Base-by-base conservation (phyloP, 495 filamentous ascomycete species). In the Trypethelium eluteriae region DNA sequence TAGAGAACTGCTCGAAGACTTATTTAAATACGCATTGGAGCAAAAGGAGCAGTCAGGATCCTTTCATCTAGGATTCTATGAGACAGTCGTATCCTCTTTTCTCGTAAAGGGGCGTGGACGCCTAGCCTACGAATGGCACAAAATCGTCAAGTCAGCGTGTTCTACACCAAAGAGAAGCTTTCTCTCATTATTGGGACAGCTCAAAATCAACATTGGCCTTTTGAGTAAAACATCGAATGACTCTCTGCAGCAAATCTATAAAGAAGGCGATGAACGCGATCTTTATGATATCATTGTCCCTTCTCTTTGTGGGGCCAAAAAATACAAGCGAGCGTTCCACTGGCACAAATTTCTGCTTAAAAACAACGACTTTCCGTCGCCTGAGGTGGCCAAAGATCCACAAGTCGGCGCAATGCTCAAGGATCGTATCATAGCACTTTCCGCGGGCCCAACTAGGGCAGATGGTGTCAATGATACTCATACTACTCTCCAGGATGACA, bases 211-310 rank as follows among this genome's bases (percentile, higher is more conserved):
- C 36, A 11, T 18, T 34, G 53, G 5, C 18, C 49, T 14, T 35
- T 14, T 59, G 53, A 59, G 53, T 18, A 34, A 32, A 10, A 7
- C 7, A 9, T 59, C 53, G 32, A 34, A 59, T 18, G 32, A 35
- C 3, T 4, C 36, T 32, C 32, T 59, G 7, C 85, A 76, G 66
- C 72, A 61, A n/a, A 82, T 79, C 74, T 85, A 78, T 63, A 57
- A 64, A 36, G 50, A 63, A 4, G 71, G 69, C 76, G 70, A 74
- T 39, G 70, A 82, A 71, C 82, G 81, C 63, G 74, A 80, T 38
- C 74, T 90, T 2, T 93, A 93, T 71, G 83, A 84, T 38, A 75
- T 74, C 3, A 70, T 88, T 34, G 81, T 95, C 11, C 80, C 83
- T 6, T 75, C 74, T n/a, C 75, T 91, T 1, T 81, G 83, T 66